These are phyloP conservation scores for Onygenales sp. DNA, from an alignment of 2,329 filamentous ascomycete genomes.

Conservation along the genomic window DNA sequence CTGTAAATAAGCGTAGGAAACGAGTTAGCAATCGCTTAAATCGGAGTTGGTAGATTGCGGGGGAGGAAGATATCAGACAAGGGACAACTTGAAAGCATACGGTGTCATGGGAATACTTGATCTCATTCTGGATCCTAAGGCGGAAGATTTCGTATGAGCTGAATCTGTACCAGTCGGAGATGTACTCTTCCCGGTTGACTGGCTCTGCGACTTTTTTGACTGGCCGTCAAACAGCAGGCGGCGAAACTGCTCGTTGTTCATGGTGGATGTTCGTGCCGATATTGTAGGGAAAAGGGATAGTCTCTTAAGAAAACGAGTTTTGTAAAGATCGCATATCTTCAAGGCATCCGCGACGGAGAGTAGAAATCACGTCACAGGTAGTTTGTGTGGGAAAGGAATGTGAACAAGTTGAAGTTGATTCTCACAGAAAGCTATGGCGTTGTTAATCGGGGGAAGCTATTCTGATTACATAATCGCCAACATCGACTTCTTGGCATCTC, in stretches of 20 bases:
- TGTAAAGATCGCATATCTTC: too few relatives aligned
- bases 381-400: too few relatives aligned
- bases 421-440: too few relatives aligned
- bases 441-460: not conserved
- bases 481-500: not conserved
- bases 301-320: not conserved
- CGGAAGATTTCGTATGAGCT: constrained; percentile 41
- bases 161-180: constrained; percentile 25
- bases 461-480: not conserved
- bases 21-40: constrained; percentile 9
- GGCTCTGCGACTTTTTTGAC: constrained; percentile 22
- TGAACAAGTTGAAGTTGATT: too few relatives aligned
- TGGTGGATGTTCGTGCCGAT: constrained; percentile 27
- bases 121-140: constrained; percentile 67
- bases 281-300: not conserved
- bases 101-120: constrained; percentile 91
- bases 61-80: not conserved
- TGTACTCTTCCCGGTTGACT: constrained; percentile 10
- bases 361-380: too few relatives aligned
- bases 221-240: constrained; percentile 57
- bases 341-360: too few relatives aligned
- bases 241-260: constrained; percentile 96
- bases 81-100: constrained; percentile 37
- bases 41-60: constrained; percentile 3
- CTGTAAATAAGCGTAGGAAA: constrained; percentile 28